Percentiles rank a stretch among this genome's conserved stretches.
phyloP scores from a whole-genome alignment of 192 early-diverging fungal genomes.

The Mortierella hygrophila region DNA sequence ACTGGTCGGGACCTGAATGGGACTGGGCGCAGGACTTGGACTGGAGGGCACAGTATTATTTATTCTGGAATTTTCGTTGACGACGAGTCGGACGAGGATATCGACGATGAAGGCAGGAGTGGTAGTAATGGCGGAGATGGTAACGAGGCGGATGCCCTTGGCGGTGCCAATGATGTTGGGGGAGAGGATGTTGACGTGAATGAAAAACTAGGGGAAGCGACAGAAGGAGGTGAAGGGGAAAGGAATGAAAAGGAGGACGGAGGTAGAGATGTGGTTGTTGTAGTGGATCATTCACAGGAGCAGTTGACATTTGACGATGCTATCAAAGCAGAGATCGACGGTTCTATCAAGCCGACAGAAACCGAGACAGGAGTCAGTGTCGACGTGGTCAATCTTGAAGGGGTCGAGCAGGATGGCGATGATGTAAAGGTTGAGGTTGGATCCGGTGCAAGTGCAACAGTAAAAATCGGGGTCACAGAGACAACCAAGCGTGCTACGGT shows the following conservation, averaged over 20 bases:
- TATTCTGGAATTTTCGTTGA: conserved; percentile 53
- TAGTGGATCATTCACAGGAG: background rate
- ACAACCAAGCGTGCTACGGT: background rate
- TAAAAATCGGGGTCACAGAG: background rate
- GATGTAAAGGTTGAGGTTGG: background rate
- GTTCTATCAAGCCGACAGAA: conserved; percentile 23
- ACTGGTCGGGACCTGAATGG: conserved; percentile 31
- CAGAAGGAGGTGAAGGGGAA: background rate
- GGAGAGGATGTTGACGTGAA: conserved; percentile 1
- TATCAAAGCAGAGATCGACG: conserved; percentile 19
- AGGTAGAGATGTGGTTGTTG: background rate
- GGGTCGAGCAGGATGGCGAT: background rate
- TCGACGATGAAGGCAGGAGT: background rate
- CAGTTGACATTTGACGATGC: background rate
- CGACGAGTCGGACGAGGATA: conserved; percentile 42
- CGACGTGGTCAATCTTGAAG: background rate
- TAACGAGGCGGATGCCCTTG: background rate
- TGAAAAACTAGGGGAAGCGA: background rate
- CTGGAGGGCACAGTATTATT: conserved; percentile 53
- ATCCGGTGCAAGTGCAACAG: background rate
- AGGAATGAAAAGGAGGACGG: background rate
- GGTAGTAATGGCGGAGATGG: background rate
- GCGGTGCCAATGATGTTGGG: background rate
- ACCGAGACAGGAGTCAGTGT: background rate
- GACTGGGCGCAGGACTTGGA: conserved; percentile 46